Evolutionary conservation across 1,284 basidiomycete genomes (phyloP), one percentile per base, ranked within the genome.

Genomic region (Leucoagaricus sp.): DNA sequence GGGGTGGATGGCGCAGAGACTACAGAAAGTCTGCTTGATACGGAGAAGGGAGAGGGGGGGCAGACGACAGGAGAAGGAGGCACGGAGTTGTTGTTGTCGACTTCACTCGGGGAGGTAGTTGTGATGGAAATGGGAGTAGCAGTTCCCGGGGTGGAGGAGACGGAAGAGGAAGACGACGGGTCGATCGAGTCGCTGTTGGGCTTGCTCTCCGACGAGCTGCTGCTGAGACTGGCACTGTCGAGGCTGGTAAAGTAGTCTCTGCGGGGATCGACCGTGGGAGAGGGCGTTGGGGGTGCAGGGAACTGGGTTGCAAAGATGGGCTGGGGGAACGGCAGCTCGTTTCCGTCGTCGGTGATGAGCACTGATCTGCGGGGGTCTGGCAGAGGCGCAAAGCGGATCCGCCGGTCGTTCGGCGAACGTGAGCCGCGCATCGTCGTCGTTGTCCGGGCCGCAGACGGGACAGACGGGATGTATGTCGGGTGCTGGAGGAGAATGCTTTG

Each of bases 371-470:
- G 77, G 13, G 86, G 86, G 59, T 88, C 85, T 3, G 89, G 89
- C n/a, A 91, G 80, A 2, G 89, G 89, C 0, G 89, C 89, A 61
- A 91, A 91, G 60, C 86, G 83, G 53, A 91, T 90, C 71, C 66
- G 81, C 71, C 58, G 73, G 59, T 59, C 68, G 62, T 10, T 29
- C 12, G 55, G 56, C 17, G 61, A 59, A 59, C 58, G 57, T 34
- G 31, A 31, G 57, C 46, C 46, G 46, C 57, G 52, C 50, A 53
- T 58, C 57, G 53, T 21, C 10, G 10, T n/a, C 12, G 28, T 48
- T 48, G 38, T 12, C 5, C 12, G 17, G 49, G 49, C 17, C 19
- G 58, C 40, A 8, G 23, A 58, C 47, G 60, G 47, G 33, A 44
- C 19, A 31, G 49, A 9, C 13, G 58, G 59, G 41, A 49, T 59